Evolutionary conservation across 768 basidiomycete species (phyloP), one percentile per base, ranked within the genome.

Genomic region (Kwoniella heveanensis): DNA sequence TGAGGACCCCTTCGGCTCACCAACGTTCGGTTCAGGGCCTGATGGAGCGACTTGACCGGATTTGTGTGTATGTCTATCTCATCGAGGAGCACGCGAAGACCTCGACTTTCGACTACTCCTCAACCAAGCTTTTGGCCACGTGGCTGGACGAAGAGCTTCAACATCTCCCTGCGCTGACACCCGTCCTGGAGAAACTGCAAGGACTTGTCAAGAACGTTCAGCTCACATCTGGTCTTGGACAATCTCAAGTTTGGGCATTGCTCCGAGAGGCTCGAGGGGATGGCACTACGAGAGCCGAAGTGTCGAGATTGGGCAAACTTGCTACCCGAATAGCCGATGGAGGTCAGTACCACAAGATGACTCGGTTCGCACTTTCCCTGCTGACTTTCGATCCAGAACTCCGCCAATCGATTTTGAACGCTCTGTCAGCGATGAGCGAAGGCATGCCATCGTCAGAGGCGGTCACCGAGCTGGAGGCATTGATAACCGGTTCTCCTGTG

Each of bases 241-340:
- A 93, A 76, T 80, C 84, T 21, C 83, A 87, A 22, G 85, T 95
- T 36, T 95, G 92, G 92, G 81, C 83, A 13, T 59, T 78, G 0
- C 77, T 77, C 53, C 69, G 81, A 25, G 63, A 64, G 25, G 27
- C 36, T 27, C 25, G 24, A 8, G 26, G 57, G 24, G 50, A 61
- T 7, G 10, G 24, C 26, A 3, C 27, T 0, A 21, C 15, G n/a
- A 17, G 37, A n/a, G 8, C 6, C 1, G 52, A 59, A 25, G 27
- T 54, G 25, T 17, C n/a, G 25, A 47, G 54, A 53, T 26, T 70
- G 19, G 25, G 25, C 17, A 25, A 50, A 19, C 13, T 54, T 22
- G 50, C 56, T 2, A 39, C 60, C 25, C 8, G 21, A 30, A 25
- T 71, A 4, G 46, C 21, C n/a, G n/a, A n/a, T n/a, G n/a, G n/a